Conservation (phyloP, 106 monocot genomes). For the Phalaenopsis equestris region DNA sequence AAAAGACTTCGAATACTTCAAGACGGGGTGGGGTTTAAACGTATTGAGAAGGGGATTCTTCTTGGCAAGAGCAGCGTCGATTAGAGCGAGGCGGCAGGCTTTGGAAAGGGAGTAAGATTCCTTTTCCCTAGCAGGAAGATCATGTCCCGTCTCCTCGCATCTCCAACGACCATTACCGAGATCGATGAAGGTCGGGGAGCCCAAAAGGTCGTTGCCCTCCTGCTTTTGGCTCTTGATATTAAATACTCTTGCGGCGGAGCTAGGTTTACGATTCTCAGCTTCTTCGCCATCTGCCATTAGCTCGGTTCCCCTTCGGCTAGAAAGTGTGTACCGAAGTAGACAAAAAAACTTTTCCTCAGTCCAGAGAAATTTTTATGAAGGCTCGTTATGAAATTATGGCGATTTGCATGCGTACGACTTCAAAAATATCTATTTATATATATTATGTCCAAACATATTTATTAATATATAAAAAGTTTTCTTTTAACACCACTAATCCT, state of each 20-base stretch:
- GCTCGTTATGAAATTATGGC: too few species aligned
- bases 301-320: neutral
- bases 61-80: constrained; percentile 46
- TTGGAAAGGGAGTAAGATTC: constrained; percentile 55
- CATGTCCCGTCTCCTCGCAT: constrained; percentile 87
- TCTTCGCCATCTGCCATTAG: neutral
- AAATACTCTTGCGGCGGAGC: neutral
- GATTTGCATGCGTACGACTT: too few species aligned
- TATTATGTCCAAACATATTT: too few species aligned
- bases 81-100: constrained; percentile 68
- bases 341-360: too few species aligned
- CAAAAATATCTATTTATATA: too few species aligned
- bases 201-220: constrained; percentile 62
- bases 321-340: too few species aligned
- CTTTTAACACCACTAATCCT: too few species aligned
- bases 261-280: neutral
- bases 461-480: too few species aligned
- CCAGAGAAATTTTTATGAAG: too few species aligned
- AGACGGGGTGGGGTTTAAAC: constrained; percentile 54
- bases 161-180: constrained; percentile 53
- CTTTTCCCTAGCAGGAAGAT: constrained; percentile 49
- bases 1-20: constrained; percentile 28
- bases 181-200: constrained; percentile 52
- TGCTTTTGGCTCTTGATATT: constrained; percentile 12
- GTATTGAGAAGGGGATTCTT: constrained; percentile 67